Conservation (phyloP, 108 stramenopile genomes). For the Stephanodiscus triporus region DNA sequence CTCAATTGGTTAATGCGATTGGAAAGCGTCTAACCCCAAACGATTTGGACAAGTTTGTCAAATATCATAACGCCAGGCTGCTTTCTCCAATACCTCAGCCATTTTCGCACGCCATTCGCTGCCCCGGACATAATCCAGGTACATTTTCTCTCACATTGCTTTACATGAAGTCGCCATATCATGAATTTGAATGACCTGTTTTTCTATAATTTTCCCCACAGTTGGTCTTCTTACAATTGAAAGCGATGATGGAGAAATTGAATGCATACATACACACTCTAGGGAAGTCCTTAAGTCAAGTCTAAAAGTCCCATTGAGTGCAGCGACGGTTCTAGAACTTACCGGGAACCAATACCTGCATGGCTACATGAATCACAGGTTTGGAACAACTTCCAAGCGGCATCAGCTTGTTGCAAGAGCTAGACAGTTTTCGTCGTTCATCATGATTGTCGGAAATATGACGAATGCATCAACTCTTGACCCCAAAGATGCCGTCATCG, state of each 20-base stretch:
- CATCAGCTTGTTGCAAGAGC: slow-evolving; percentile 64
- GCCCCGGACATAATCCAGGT: slow-evolving; percentile 67
- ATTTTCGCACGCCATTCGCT: slow-evolving; percentile 74
- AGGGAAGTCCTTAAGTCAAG: slow-evolving; percentile 52
- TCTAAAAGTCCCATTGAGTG: slow-evolving; percentile 51
- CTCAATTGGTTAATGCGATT: slow-evolving; percentile 67
- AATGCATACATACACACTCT: slow-evolving; percentile 49
- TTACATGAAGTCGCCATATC: background rate
- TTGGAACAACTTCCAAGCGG: slow-evolving; percentile 20
- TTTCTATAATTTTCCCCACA: background rate
- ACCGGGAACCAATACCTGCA: slow-evolving; percentile 67
- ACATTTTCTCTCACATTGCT: slow-evolving; percentile 11
- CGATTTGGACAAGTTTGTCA: slow-evolving; percentile 72
- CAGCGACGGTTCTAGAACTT: slow-evolving; percentile 56
- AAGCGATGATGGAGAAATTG: slow-evolving; percentile 34
- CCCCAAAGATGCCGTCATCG: slow-evolving; percentile 84
- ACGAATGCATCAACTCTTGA: slow-evolving; percentile 58
- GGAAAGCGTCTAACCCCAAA: slow-evolving; percentile 64
- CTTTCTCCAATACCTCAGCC: slow-evolving; percentile 60
- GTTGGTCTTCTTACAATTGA: slow-evolving; percentile 59
- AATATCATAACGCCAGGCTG: slow-evolving; percentile 57
- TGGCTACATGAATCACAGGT: slow-evolving; percentile 68
- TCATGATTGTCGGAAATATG: slow-evolving; percentile 80
- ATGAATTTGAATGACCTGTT: background rate
- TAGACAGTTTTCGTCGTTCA: slow-evolving; percentile 78